Evolutionary conservation across 129 eudicot genomes (phyloP).

Genomic region (Solidago caesia): DNA sequence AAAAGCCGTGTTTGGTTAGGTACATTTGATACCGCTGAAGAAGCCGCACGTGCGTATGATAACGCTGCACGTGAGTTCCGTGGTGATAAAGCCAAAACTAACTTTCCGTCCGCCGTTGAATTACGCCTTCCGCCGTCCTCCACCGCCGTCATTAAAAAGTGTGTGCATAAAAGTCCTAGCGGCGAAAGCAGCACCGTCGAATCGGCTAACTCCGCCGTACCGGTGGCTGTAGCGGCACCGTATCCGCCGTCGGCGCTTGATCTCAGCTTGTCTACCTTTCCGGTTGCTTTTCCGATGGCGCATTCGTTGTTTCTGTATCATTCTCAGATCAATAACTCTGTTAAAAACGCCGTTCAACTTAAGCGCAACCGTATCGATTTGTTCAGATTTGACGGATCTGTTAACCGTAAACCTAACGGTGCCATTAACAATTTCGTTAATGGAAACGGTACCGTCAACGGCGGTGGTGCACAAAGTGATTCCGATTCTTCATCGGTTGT

Average conservation of each 20-base stretch:
- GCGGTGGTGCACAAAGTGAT: slow-evolving; percentile 32
- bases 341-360: not conserved
- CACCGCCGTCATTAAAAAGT: not conserved
- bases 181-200: slow-evolving; percentile 55
- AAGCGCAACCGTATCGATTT: slow-evolving; percentile 12
- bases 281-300: slow-evolving; percentile 32
- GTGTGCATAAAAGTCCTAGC: slow-evolving; percentile 39
- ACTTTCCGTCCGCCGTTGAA: slow-evolving; percentile 40
- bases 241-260: slow-evolving; percentile 38
- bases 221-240: slow-evolving; percentile 25
- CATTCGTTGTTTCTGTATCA: slow-evolving; percentile 41
- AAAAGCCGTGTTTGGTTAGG: slow-evolving; percentile 71
- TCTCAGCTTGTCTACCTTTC: slow-evolving; percentile 38
- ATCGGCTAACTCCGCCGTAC: slow-evolving; percentile 29
- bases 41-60: slow-evolving; percentile 55
- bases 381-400: slow-evolving; percentile 27
- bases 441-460: not conserved
- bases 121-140: slow-evolving; percentile 13
- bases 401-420: slow-evolving; percentile 15
- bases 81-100: slow-evolving; percentile 53
- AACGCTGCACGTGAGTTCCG: slow-evolving; percentile 57
- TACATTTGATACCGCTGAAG: slow-evolving; percentile 53
- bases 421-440: not conserved
- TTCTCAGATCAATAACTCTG: slow-evolving; percentile 27
- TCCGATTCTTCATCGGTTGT: slow-evolving; percentile 53